Percentiles rank a stretch among this genome's conserved stretches.
Conservation (phyloP, 1,139 yeast species). For the Torulaspora globosa region DNA sequence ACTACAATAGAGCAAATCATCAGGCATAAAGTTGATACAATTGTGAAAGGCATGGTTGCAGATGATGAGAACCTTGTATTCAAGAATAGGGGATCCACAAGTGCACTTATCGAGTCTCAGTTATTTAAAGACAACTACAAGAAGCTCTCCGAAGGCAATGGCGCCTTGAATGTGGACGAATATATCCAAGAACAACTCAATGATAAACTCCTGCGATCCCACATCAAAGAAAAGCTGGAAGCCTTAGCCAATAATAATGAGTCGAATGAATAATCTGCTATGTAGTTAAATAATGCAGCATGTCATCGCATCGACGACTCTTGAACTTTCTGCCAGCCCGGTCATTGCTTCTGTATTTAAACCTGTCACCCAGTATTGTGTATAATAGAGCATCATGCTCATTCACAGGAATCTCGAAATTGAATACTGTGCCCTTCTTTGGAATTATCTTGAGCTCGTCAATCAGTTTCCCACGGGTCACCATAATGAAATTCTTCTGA, state of each 20-base stretch:
- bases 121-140: constrained; percentile 31
- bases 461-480: constrained; percentile 48
- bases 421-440: constrained; percentile 58
- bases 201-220: constrained; percentile 23
- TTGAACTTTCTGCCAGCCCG: constrained; percentile 85
- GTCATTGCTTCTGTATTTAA: constrained; percentile 72
- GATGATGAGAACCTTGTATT: constrained; percentile 33
- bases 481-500: constrained; percentile 66
- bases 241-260: constrained; percentile 3
- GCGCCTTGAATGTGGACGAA: constrained; percentile 22
- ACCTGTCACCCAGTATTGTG: constrained; percentile 74
- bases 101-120: constrained; percentile 35
- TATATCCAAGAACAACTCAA: constrained; percentile 18
- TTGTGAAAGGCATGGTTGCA: constrained; percentile 29
- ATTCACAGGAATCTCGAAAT: constrained; percentile 47
- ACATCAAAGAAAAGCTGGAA: constrained; percentile 15
- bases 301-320: constrained; percentile 64
- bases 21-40: constrained; percentile 20
- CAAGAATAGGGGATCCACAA: constrained; percentile 36
- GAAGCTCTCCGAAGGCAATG: constrained; percentile 20
- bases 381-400: constrained; percentile 45
- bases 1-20: constrained; percentile 24
- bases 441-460: constrained; percentile 57
- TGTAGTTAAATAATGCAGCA: constrained; percentile 35
- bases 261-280: neutral